Evolutionary conservation across 768 basidiomycete species (phyloP).

Genomic region (Agrocybe chaxingu): DNA sequence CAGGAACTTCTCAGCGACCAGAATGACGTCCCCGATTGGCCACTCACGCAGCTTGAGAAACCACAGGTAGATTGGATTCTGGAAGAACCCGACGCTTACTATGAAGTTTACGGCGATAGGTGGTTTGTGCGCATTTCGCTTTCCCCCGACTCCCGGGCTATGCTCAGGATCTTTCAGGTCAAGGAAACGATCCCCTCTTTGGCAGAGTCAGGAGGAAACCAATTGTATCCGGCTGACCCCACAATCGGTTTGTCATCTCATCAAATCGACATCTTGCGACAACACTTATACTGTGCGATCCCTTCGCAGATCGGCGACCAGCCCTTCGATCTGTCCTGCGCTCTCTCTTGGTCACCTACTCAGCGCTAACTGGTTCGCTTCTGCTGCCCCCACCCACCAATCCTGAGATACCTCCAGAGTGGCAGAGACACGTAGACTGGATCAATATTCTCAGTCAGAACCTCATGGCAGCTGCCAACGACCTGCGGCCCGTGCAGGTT

Average conservation of each 20-base stretch:
- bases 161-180: slow-evolving; percentile 42
- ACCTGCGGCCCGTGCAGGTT: slow-evolving; percentile 85
- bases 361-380: slow-evolving; percentile 65
- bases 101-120: slow-evolving; percentile 81
- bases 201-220: slow-evolving; percentile 76
- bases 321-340: slow-evolving; percentile 69
- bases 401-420: slow-evolving; percentile 54
- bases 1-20: slow-evolving; percentile 68
- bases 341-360: slow-evolving; percentile 79
- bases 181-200: slow-evolving; percentile 81
- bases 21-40: slow-evolving; percentile 73
- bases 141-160: slow-evolving; percentile 8
- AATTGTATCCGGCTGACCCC: slow-evolving; percentile 76
- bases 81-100: slow-evolving; percentile 71
- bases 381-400: slow-evolving; percentile 55
- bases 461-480: slow-evolving; percentile 87
- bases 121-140: slow-evolving; percentile 69
- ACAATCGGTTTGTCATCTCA: slow-evolving; percentile 47
- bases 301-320: slow-evolving; percentile 64
- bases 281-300: background rate
- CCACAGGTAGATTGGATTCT: slow-evolving; percentile 90
- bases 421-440: slow-evolving; percentile 78
- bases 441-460: slow-evolving; percentile 80
- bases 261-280: background rate
- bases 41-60: slow-evolving; percentile 72